Conservation (phyloP, 2,329 filamentous ascomycete genomes). For the Bipolaris oryzae region DNA sequence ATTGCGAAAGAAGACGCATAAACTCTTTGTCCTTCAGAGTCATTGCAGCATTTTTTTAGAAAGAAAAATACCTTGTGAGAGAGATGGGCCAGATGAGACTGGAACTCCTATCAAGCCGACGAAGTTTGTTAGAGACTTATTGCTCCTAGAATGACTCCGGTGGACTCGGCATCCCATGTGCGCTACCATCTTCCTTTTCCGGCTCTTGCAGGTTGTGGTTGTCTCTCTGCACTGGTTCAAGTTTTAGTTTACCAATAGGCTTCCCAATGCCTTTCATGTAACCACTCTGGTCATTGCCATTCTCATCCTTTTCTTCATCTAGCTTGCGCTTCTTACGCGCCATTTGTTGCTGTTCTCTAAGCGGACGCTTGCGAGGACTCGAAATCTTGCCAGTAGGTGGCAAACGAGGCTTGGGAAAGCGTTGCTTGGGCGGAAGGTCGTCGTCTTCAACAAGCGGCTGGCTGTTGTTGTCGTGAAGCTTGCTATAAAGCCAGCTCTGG, state of each 20-base stretch:
- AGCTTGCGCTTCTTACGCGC: conserved; percentile 87
- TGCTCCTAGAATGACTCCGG: conserved; percentile 65
- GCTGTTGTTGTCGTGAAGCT: conserved; percentile 82
- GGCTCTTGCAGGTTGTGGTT: conserved; percentile 64
- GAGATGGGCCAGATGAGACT: not conserved
- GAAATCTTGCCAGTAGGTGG: conserved; percentile 85
- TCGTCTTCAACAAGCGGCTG: conserved; percentile 90
- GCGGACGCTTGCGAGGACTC: conserved; percentile 79
- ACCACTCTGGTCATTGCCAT: conserved; percentile 33
- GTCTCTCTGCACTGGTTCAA: conserved; percentile 63
- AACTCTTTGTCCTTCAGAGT: not conserved
- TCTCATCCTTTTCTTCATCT: conserved; percentile 53
- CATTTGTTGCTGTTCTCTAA: conserved; percentile 80
- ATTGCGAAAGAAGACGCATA: conserved; percentile 11
- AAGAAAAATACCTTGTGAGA: not conserved
- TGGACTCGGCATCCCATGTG: conserved; percentile 79
- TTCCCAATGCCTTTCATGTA: conserved; percentile 54
- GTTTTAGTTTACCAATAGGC: conserved; percentile 60
- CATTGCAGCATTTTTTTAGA: conserved; percentile 8
- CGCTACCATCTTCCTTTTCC: conserved; percentile 70
- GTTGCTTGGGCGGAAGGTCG: conserved; percentile 90
- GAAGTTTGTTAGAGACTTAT: not conserved
- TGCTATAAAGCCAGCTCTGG: conserved; percentile 88
- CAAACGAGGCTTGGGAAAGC: conserved; percentile 65
- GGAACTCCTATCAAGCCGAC: not conserved